Percentiles rank a stretch among this genome's conserved stretches.
Evolutionary conservation across 148 eudicot species (phyloP).

Genomic region (Dianthus caryophyllus): DNA sequence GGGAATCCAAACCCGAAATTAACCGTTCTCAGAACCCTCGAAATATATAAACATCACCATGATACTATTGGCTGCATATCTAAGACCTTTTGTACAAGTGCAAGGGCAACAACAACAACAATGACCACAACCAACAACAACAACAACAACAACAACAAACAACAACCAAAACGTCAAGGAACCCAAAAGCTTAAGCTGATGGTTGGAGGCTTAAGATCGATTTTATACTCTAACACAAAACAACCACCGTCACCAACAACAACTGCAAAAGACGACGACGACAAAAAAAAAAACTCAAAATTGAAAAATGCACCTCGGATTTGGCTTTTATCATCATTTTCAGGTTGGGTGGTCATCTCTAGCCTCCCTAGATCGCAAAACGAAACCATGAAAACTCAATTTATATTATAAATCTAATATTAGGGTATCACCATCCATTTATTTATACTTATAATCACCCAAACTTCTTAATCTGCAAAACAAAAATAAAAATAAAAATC

Average conservation of each 20-base stretch:
- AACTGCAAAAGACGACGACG: no score
- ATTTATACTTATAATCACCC: not conserved
- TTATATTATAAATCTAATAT: not conserved
- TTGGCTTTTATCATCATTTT: slow-evolving; percentile 22
- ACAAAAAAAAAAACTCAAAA: not conserved
- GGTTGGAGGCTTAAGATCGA: no score
- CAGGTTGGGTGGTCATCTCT: slow-evolving; percentile 32
- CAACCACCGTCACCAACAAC: no score
- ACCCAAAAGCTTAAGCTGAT: no score
- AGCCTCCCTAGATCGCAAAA: slow-evolving; percentile 24
- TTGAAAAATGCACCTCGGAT: slow-evolving; percentile 15
- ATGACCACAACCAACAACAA: no score
- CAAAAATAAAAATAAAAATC: no score
- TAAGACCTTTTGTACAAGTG: not conserved
- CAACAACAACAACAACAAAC: no score
- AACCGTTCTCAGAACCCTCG: not conserved
- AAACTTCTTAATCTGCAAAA: slow-evolving; percentile 14
- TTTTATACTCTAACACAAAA: no score
- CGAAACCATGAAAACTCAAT: slow-evolving; percentile 33
- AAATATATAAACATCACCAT: not conserved
- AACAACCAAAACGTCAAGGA: no score
- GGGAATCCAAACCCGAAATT: no score
- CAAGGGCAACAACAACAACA: no score
- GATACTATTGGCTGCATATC: not conserved
- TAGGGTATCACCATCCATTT: slow-evolving; percentile 10